Evolutionary conservation across 805 yeast genomes (phyloP).

Genomic region (Kodamaea kaohsiungensis): DNA sequence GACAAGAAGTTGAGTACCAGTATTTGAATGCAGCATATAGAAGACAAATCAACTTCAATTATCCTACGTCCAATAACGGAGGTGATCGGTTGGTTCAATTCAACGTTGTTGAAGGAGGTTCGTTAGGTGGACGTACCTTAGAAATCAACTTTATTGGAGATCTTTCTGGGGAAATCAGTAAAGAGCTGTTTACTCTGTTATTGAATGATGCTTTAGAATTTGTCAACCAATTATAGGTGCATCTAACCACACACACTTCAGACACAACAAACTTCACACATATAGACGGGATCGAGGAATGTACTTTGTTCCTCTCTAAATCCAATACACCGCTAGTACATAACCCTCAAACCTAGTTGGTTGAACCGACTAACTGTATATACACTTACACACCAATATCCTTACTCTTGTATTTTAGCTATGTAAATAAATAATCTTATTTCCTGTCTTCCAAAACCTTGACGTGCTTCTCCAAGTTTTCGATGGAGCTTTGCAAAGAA

Average conservation of each 20-base stretch:
- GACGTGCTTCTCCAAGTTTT: slow-evolving; percentile 68
- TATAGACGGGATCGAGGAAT: too few species aligned
- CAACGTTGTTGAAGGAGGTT: slow-evolving; percentile 56
- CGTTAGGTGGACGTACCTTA: slow-evolving; percentile 52
- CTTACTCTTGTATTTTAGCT: not conserved
- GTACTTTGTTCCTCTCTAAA: too few species aligned
- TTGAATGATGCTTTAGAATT: slow-evolving; percentile 23
- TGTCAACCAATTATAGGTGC: slow-evolving; percentile 7
- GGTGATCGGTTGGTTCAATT: slow-evolving; percentile 40
- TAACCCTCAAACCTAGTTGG: not conserved
- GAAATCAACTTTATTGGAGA: slow-evolving; percentile 52
- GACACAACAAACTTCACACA: too few species aligned
- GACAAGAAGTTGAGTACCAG: slow-evolving; percentile 41
- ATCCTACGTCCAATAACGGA: slow-evolving; percentile 15
- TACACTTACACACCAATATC: not conserved
- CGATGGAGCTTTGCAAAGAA: slow-evolving; percentile 65
- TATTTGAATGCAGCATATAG: slow-evolving; percentile 46
- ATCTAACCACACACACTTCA: too few species aligned
- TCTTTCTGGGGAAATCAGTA: slow-evolving; percentile 19
- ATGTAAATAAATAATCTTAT: slow-evolving; percentile 12
- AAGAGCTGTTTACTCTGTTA: slow-evolving; percentile 25
- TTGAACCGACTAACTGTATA: not conserved
- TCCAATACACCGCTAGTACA: too few species aligned
- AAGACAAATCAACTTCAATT: slow-evolving; percentile 45
- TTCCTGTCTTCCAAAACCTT: slow-evolving; percentile 52